A percentile compares a stretch with the other conserved stretches of the same genome.
Conservation (phyloP, 441 rosid genomes). For the Brassica hybrid region DNA sequence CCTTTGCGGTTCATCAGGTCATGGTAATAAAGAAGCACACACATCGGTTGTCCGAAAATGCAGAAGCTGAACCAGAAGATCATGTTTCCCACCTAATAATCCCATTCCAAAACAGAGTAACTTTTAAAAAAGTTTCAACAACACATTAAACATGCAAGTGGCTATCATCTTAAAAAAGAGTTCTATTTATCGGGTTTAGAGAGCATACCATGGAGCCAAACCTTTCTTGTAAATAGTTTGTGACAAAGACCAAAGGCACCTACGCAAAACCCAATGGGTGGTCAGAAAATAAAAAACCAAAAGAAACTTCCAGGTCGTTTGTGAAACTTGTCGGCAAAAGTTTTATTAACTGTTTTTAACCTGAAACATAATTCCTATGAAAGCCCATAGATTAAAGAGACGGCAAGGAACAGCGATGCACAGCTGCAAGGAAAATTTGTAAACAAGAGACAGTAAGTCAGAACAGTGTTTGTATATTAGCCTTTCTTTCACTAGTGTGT, state of each 20-base stretch:
- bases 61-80: constrained; percentile 92
- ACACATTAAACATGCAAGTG: background rate
- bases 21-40: constrained; percentile 89
- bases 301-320: background rate
- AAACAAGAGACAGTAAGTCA: background rate
- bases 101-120: constrained; percentile 28
- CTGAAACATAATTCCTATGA: constrained; percentile 82
- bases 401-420: constrained; percentile 88
- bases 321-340: background rate
- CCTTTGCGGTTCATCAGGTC: constrained; percentile 93
- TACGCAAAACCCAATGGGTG: constrained; percentile 10
- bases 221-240: constrained; percentile 49
- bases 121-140: background rate
- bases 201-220: constrained; percentile 75
- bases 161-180: background rate
- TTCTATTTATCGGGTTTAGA: background rate
- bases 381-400: constrained; percentile 82
- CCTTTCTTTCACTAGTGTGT: background rate
- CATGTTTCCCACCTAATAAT: constrained; percentile 91
- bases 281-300: background rate
- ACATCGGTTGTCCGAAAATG: constrained; percentile 98
- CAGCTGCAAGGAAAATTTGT: constrained; percentile 49
- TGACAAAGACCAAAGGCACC: constrained; percentile 44
- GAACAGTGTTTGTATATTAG: background rate
- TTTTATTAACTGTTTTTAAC: constrained; percentile 36